Base-by-base conservation (phyloP, 2,329 filamentous ascomycete species). In the Paecilomyces dactylethromorphus region DNA sequence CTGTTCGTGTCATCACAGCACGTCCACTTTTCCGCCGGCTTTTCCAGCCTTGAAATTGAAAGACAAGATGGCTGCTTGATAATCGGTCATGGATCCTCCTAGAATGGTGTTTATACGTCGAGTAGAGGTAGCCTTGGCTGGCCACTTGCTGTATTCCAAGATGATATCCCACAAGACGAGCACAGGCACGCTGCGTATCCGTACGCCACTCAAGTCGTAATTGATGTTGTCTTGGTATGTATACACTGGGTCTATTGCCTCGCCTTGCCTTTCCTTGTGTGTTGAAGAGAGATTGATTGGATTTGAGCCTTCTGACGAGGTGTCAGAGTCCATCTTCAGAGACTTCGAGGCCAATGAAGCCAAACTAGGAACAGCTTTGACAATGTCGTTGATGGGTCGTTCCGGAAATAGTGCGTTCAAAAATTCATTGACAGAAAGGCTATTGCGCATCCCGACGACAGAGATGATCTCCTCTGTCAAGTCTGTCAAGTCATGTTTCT, bases 91-190 rank as follows among this genome's bases (percentile, higher is more conserved):
- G 4, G 69, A 63, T 0, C 68, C 71, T 8, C 72, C 72, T 3
- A 74, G 59, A 13, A 64, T 11, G 13, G 71, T 67, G 33, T 53
- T 68, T 53, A 74, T 62, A 21, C 66, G 60, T 18, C 65, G 33
- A 6, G 59, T 53, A 6, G 66, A 62, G 18, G 58, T 32, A 4
- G 67, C 59, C 53, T 66, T 67, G 12, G 62, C 57, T 3, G 69
- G 64, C 56, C 66, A 66, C 7, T 66, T 64, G 24, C 74, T 64
- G 59, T 76, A 79, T 56, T 75, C 72, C 12, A 74, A 18, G 6
- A 68, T 63, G 26, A 78, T 63, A 33, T 74, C 73, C 68, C 73
- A 69, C 15, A 77, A 31, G 3, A 71, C 68, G 1, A 60, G 58
- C 3, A 63, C 51, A 0, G 73, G 68, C 1, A 78, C 57, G 10